These are phyloP conservation scores for Gossypium longicalyx DNA, from an alignment of 345 rosid genomes.

Conservation along the genomic window DNA sequence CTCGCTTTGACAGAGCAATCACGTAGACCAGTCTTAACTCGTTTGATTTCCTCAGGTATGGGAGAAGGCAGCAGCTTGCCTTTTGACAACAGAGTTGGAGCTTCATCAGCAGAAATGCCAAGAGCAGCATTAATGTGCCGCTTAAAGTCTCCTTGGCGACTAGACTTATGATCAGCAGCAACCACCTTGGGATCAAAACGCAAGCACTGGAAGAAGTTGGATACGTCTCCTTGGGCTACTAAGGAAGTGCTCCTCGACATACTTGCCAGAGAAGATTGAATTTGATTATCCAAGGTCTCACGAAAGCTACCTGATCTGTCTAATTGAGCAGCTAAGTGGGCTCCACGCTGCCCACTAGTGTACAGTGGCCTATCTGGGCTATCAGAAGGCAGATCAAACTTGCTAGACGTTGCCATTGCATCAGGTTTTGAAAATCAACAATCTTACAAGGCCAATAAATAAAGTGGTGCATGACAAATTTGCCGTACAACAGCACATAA, in stretches of 20 bases:
- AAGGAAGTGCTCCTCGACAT: slow-evolving; percentile 60
- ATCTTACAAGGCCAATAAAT: slow-evolving; percentile 46
- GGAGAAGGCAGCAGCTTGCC: slow-evolving; percentile 53
- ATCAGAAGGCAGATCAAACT: slow-evolving; percentile 77
- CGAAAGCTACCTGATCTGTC: slow-evolving; percentile 92
- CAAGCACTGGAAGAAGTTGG: slow-evolving; percentile 66
- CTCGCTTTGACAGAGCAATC: slow-evolving; percentile 74
- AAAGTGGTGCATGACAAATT: slow-evolving; percentile 68
- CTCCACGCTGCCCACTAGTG: slow-evolving; percentile 68
- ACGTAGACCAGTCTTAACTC: slow-evolving; percentile 58
- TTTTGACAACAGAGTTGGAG: slow-evolving; percentile 51
- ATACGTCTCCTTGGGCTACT: slow-evolving; percentile 60
- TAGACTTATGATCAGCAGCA: slow-evolving; percentile 71
- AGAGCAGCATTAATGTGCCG: slow-evolving; percentile 64
- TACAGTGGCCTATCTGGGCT: slow-evolving; percentile 78
- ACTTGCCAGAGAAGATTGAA: slow-evolving; percentile 61
- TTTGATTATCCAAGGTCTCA: slow-evolving; percentile 68
- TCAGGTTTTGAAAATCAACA: slow-evolving; percentile 45
- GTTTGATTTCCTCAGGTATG: slow-evolving; percentile 75
- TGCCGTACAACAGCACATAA: slow-evolving; percentile 43
- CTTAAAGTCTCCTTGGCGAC: slow-evolving; percentile 70
- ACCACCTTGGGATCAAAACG: slow-evolving; percentile 74
- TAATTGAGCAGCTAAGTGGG: slow-evolving; percentile 65
- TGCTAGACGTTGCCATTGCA: slow-evolving; percentile 84
- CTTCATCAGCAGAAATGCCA: slow-evolving; percentile 70